Base-by-base conservation (phyloP, 2,329 filamentous ascomycete species). In the Alternaria ethzedia region DNA sequence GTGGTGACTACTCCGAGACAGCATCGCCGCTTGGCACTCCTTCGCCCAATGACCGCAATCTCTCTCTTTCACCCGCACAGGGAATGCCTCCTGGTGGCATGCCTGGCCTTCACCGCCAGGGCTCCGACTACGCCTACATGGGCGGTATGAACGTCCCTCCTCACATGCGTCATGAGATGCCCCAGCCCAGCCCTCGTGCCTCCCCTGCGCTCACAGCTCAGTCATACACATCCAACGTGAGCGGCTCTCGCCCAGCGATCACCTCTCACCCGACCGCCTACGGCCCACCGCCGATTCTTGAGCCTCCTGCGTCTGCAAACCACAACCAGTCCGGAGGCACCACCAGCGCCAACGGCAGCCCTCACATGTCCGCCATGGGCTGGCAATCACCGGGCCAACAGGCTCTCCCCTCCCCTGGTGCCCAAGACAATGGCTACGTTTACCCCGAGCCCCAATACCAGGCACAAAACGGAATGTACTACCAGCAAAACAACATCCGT, bases 221-320 rank as follows among this genome's bases (percentile, higher is more conserved):
- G 13, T 87, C 87, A 12, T 88, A 66, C 86, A 86, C 68, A 88
- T 88, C 81, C 85, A 84, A 69, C 77, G 79, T 82, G 57, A 82
- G 83, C 57, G 76, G 76, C 64, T 75, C 77, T 63, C 86, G 87
- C 56, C 86, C 87, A 9, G 83, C 86, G 10, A 84, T 95, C 70
- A 97, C 95, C 0, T 97, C 94, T 43, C 94, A 97, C 79, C 94
- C 95, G 0, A 90, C 84, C 12, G 86, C 87, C 64, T 97, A 95
- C 79, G 91, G 90, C n/a, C 93, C 92, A 23, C 92, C 93, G 2
- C 89, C 91, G 52, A 94, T 92, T 15, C 85, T 97, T 55, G 95
- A 97, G 82, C 89, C 90, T 21, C 93, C 94, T 13, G 84, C 89
- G 25, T 94, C 88, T 78, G 87, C 93, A 65, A 93, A 95, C 77